Evolutionary conservation across 345 rosid species (phyloP).

Genomic region (Reutealis trisperma): DNA sequence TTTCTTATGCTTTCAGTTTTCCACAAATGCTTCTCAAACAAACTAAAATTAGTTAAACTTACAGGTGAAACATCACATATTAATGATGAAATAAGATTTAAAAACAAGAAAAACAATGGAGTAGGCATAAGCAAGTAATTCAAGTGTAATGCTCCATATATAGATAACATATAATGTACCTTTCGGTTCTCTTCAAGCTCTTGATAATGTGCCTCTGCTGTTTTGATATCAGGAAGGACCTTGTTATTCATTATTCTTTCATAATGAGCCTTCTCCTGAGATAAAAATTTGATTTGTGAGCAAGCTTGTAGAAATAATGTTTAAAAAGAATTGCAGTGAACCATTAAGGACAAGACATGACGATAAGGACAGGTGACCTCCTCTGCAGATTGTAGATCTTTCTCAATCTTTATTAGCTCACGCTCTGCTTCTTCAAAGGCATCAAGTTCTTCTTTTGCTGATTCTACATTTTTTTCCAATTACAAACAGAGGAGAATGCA

Average conservation of each 20-base stretch:
- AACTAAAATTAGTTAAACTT: too few species aligned
- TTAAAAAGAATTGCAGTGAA: slow-evolving; percentile 11
- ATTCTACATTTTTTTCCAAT: slow-evolving; percentile 40
- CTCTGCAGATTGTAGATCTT: slow-evolving; percentile 56
- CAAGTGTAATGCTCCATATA: slow-evolving; percentile 1
- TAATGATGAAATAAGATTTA: background rate
- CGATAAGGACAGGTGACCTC: slow-evolving; percentile 39
- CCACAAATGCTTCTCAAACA: too few species aligned
- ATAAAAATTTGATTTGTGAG: slow-evolving; percentile 28
- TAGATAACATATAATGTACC: slow-evolving; percentile 38
- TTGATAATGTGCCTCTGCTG: slow-evolving; percentile 55
- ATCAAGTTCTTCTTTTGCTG: slow-evolving; percentile 69
- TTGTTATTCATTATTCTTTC: slow-evolving; percentile 69
- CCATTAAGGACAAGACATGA: slow-evolving; percentile 6
- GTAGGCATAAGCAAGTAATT: background rate
- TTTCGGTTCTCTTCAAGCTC: slow-evolving; percentile 58
- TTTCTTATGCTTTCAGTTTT: too few species aligned
- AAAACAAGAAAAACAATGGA: background rate
- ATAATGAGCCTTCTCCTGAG: slow-evolving; percentile 76
- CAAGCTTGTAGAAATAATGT: slow-evolving; percentile 8
- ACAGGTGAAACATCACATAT: too few species aligned
- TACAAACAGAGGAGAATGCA: background rate
- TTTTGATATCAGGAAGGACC: slow-evolving; percentile 69
- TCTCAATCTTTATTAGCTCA: slow-evolving; percentile 71
- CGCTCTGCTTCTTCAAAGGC: slow-evolving; percentile 77